phyloP scores from a whole-genome alignment of 1,139 yeast species.

The Yamadazyma atmosphaerica region DNA sequence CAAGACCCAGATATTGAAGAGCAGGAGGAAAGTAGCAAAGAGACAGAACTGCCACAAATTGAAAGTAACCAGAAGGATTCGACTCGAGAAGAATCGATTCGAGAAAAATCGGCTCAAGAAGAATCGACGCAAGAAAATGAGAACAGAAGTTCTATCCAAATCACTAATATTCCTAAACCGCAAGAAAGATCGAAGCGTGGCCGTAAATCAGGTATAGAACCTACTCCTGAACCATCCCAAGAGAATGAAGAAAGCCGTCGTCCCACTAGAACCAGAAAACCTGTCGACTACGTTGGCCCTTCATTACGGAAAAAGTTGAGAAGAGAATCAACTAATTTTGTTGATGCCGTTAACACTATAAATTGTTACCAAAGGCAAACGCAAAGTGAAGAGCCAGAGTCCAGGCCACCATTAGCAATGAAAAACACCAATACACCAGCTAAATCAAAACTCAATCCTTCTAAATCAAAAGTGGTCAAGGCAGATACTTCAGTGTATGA shows the following conservation, averaged over 20 bases:
- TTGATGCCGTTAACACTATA: slow-evolving; percentile 48
- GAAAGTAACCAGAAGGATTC: too few relatives aligned
- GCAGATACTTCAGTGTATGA: slow-evolving; percentile 6
- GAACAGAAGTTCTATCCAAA: too few relatives aligned
- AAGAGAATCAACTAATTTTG: slow-evolving; percentile 59
- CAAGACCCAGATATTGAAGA: not conserved
- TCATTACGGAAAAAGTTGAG: slow-evolving; percentile 70
- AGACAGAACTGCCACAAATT: too few relatives aligned
- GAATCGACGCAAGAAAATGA: too few relatives aligned
- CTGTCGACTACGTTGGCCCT: slow-evolving; percentile 69
- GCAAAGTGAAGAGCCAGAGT: slow-evolving; percentile 6
- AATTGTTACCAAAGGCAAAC: not conserved
- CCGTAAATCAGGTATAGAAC: too few relatives aligned
- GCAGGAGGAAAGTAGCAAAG: not conserved
- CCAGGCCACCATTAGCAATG: slow-evolving; percentile 23
- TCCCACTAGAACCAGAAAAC: slow-evolving; percentile 20
- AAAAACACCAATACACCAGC: slow-evolving; percentile 13
- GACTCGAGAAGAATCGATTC: too few relatives aligned
- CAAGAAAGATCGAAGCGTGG: too few relatives aligned
- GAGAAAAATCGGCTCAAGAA: too few relatives aligned
- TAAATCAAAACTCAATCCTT: slow-evolving; percentile 5
- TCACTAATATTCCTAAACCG: too few relatives aligned
- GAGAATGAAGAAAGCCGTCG: slow-evolving; percentile 1
- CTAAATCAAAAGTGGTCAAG: slow-evolving; percentile 2
- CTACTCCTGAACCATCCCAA: not conserved